A percentile compares a stretch with the other conserved stretches of the same genome.
phyloP scores from a whole-genome alignment of 768 basidiomycete genomes.

The Lepiota venenata region DNA sequence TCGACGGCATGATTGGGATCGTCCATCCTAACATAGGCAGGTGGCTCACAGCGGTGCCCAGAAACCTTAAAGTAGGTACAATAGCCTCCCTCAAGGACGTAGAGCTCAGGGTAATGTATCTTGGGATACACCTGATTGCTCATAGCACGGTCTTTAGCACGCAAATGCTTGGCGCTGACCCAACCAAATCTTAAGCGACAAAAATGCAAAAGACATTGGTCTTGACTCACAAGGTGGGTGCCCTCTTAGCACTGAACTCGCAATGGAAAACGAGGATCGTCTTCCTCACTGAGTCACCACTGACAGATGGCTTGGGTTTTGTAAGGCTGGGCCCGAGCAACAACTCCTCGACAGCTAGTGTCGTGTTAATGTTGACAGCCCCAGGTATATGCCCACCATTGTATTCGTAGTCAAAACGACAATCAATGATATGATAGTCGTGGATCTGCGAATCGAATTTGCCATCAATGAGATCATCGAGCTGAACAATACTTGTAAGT shows the following conservation, averaged over 20 bases:
- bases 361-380: conserved; percentile 89
- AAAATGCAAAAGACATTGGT: not conserved
- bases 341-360: conserved; percentile 73
- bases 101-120: conserved; percentile 94
- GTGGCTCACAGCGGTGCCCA: conserved; percentile 70
- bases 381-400: conserved; percentile 90
- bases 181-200: not conserved
- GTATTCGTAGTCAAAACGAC: conserved; percentile 97
- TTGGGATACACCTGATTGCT: conserved; percentile 90
- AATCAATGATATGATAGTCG: conserved; percentile 85
- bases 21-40: conserved; percentile 90
- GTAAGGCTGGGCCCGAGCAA: conserved; percentile 56
- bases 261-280: conserved; percentile 95
- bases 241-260: conserved; percentile 94
- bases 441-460: conserved; percentile 61
- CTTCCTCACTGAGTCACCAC: conserved; percentile 72
- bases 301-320: conserved; percentile 66
- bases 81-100: conserved; percentile 96
- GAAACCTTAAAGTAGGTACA: conserved; percentile 78
- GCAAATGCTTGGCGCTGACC: conserved; percentile 85
- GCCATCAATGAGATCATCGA: conserved; percentile 78
- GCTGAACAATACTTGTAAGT: conserved; percentile 37
- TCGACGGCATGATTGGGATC: conserved; percentile 81
- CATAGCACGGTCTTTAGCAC: conserved; percentile 84
- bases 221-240: conserved; percentile 84